Base-by-base conservation (phyloP, 345 rosid species). In the Viola odorata region DNA sequence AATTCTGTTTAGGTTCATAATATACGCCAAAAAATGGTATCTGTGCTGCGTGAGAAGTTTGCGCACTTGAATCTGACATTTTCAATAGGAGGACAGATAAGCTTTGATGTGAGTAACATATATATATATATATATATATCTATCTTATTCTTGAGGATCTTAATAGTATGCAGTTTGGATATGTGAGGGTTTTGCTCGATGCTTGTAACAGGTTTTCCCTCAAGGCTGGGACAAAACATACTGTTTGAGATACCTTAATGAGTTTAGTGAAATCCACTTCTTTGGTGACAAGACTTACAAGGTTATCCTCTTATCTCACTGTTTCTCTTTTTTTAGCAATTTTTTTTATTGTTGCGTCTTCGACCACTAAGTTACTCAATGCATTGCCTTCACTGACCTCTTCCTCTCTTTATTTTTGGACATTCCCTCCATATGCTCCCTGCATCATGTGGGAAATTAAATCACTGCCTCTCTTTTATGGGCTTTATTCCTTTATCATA, bases 211-310 rank as follows among this genome's bases (percentile, higher is more conserved):
- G 99, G 96, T 85, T 65, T 94, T 94, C 69, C 99, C 99, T 54
- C 80, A 69, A 65, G 97, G 99, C 60, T 94, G 99, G 99, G 99
- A 94, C 76, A 94, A 94, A 82, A 94, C 99, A 53, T 94, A 90
- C 72, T 90, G 99, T 80, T 75, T 94, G 85, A 85, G 77, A 57
- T 94, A 80, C 76, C 96, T 94, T 23, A 77, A 82, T 14, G 92
- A 82, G 12, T 94, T 86, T 62, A 68, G 59, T 15, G 96, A 90
- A 74, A 88, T 94, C 61, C 99, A 94, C 81, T 94, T 94, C 79
- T 94, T 94, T 62, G 99, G 99, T 47, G 99, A 94, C 86, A 94
- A 90, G 79, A 94, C 99, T 53, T 90, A 88, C 83, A 81, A 89
- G 94, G 98, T 92, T 52, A 36, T 67, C 16, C 36, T 59, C 63